A percentile compares a stretch with the other conserved stretches of the same genome.
These are phyloP conservation scores for Cladorrhinum sp. DNA, from an alignment of 2,329 filamentous ascomycete species.

Conservation along the genomic window DNA sequence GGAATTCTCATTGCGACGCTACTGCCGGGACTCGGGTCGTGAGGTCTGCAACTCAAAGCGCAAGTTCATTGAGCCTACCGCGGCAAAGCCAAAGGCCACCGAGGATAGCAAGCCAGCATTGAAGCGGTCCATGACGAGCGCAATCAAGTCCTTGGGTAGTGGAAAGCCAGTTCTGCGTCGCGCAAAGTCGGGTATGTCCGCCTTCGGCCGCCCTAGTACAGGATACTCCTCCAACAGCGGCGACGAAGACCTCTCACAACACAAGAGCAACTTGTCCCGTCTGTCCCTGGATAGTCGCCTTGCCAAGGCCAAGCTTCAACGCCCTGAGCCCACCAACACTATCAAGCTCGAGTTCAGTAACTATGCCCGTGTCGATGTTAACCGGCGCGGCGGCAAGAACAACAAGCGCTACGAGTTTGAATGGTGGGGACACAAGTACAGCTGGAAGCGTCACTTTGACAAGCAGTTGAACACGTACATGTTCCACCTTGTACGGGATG, in stretches of 20 bases:
- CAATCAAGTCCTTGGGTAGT: constrained; percentile 45
- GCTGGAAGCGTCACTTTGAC: constrained; percentile 74
- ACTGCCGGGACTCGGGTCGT: constrained; percentile 87
- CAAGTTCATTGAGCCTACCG: constrained; percentile 59
- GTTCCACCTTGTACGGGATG: constrained; percentile 74
- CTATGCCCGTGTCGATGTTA: constrained; percentile 87
- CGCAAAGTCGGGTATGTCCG: constrained; percentile 34
- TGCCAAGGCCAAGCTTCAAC: constrained; percentile 30
- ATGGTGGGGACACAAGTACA: constrained; percentile 86
- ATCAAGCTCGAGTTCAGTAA: constrained; percentile 95
- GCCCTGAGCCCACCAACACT: constrained; percentile 63
- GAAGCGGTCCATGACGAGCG: constrained; percentile 48
- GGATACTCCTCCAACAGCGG: constrained; percentile 35
- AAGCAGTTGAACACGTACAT: constrained; percentile 67
- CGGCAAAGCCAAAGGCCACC: constrained; percentile 47
- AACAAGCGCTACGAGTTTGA: constrained; percentile 84
- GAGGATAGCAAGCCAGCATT: constrained; percentile 42
- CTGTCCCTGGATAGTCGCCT: constrained; percentile 31
- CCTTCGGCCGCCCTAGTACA: constrained; percentile 35
- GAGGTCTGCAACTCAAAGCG: constrained; percentile 85
- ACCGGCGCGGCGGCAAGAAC: constrained; percentile 62
- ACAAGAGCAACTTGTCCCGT: constrained; percentile 27
- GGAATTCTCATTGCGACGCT: constrained; percentile 86
- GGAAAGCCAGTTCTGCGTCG: constrained; percentile 36
- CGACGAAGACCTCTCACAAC: constrained; percentile 32